Conservation (phyloP, 345 rosid species). For the Eucalyptus regnans region DNA sequence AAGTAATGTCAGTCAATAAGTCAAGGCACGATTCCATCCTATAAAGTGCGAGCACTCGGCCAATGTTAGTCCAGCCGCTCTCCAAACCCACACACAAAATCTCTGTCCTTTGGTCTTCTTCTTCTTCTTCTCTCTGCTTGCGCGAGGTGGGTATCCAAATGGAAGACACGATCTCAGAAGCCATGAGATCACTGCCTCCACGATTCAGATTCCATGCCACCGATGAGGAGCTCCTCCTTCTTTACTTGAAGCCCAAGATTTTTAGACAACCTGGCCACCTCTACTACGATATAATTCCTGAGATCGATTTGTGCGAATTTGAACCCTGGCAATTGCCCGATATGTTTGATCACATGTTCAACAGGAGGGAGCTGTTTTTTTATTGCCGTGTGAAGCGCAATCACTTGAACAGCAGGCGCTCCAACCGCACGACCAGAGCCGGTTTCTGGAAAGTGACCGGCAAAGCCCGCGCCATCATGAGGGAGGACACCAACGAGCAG, state of each 20-base stretch:
- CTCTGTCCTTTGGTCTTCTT: neutral
- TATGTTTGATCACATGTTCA: neutral
- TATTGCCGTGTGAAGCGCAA: slow-evolving; percentile 11
- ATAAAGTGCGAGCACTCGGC: neutral
- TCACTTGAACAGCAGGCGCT: slow-evolving; percentile 2
- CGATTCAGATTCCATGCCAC: slow-evolving; percentile 32
- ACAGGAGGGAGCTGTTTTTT: slow-evolving; percentile 23
- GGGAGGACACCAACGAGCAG: neutral
- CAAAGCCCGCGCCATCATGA: neutral
- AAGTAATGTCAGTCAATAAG: neutral
- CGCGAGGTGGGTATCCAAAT: neutral
- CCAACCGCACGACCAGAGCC: slow-evolving; percentile 6
- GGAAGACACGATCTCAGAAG: neutral
- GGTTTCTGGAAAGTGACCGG: slow-evolving; percentile 59
- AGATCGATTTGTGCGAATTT: slow-evolving; percentile 13
- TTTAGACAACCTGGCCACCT: neutral
- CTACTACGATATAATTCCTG: slow-evolving; percentile 1
- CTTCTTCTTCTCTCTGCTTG: neutral
- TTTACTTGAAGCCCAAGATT: slow-evolving; percentile 18
- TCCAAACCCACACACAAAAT: neutral
- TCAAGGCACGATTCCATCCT: neutral
- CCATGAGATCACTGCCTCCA: neutral
- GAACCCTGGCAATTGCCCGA: slow-evolving; percentile 44
- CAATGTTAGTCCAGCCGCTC: neutral
- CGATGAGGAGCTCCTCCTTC: slow-evolving; percentile 24